A percentile compares a stretch with the other conserved stretches of the same genome.
These are phyloP conservation scores for Vitis hybrid DNA, from an alignment of 177 flowering plant genomes.

Conservation along the genomic window DNA sequence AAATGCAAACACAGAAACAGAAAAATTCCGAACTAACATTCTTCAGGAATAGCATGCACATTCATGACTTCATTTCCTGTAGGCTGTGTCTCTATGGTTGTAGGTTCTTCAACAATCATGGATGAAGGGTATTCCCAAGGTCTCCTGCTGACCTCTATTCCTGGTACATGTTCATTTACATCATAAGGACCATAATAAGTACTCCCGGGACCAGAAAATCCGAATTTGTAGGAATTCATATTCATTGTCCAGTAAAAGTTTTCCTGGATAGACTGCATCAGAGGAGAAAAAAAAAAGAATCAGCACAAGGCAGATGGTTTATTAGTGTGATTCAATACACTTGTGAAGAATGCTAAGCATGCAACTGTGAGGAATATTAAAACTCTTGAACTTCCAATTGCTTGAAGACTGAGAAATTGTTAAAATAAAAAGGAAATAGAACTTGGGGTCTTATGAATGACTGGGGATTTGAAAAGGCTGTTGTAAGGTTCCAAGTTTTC, in stretches of 20 bases:
- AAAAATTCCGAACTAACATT: constrained; percentile 24
- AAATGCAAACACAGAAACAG: not conserved
- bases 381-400: too few species aligned
- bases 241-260: constrained; percentile 37
- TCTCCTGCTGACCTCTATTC: constrained; percentile 26
- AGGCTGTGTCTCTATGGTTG: constrained; percentile 11
- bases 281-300: not conserved
- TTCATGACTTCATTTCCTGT: constrained; percentile 14
- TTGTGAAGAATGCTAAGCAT: not conserved
- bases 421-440: too few species aligned
- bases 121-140: constrained; percentile 33
- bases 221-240: constrained; percentile 35
- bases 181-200: constrained; percentile 27
- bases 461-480: too few species aligned
- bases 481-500: not conserved
- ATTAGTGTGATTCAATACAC: not conserved
- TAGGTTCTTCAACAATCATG: constrained; percentile 17
- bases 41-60: constrained; percentile 31
- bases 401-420: too few species aligned
- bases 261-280: constrained; percentile 22
- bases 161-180: constrained; percentile 29
- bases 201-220: constrained; percentile 27
- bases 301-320: not conserved
- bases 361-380: not conserved
- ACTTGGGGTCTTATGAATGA: too few species aligned